A percentile compares a stretch with the other conserved stretches of the same genome.
Evolutionary conservation across 2,329 filamentous ascomycete genomes (phyloP).

Genomic region (Penicillium italicum): DNA sequence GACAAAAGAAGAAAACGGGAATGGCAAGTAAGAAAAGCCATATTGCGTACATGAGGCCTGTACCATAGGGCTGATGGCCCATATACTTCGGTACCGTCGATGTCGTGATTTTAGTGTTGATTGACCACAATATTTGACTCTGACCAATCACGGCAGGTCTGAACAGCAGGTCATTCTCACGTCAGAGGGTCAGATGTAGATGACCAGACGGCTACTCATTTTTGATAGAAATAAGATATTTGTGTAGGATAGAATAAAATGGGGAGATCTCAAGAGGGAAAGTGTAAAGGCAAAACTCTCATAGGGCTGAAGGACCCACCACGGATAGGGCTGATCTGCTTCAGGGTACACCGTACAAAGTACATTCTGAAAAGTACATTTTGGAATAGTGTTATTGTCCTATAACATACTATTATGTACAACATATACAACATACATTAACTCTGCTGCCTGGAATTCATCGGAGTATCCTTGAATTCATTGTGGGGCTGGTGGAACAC

Average conservation of each 20-base stretch:
- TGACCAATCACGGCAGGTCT: background rate
- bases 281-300: background rate
- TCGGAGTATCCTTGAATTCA: background rate
- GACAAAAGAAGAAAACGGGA: background rate
- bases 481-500: background rate
- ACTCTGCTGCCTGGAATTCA: background rate
- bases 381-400: background rate
- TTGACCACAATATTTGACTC: background rate
- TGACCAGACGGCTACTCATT: background rate
- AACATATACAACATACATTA: too few relatives aligned
- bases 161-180: background rate
- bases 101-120: slow-evolving; percentile 6
- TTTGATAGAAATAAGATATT: too few relatives aligned
- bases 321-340: background rate
- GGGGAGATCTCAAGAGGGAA: background rate
- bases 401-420: background rate
- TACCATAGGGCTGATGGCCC: background rate
- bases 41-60: background rate
- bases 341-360: too few relatives aligned
- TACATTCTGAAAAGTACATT: too few relatives aligned
- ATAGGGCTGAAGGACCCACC: slow-evolving; percentile 7
- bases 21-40: background rate
- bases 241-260: background rate
- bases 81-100: slow-evolving; percentile 1
- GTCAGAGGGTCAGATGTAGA: background rate